Evolutionary conservation across 495 filamentous ascomycete species (phyloP), one percentile per base, ranked within the genome.

Genomic region (Aspergillus bertholletiae): DNA sequence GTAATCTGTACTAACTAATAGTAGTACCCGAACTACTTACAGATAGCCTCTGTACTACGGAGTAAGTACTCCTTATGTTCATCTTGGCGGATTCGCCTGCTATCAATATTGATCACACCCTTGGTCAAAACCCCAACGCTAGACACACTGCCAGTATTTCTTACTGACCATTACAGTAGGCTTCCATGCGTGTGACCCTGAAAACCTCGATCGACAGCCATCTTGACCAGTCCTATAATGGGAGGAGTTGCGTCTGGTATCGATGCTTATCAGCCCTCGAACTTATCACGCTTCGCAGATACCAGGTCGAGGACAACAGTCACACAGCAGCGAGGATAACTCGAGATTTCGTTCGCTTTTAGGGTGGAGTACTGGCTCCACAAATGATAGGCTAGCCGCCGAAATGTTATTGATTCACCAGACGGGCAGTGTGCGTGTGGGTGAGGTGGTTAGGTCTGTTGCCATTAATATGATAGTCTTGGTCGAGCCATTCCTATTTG

Each of bases 351-450:
- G 63, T 47, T 63, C 74, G 23, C 60, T 73, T 40, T 49, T 64
- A n/a, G 77, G 77, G 52, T 80, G 77, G 77, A 62, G 57, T 22
- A 54, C 67, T 28, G 56, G 57, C 40, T 55, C 54, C 17, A 45
- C 58, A 18, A 57, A 65, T 53, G 40, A 55, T 21, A 27, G 37
- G 20, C 57, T 56, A 35, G 55, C 59, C 22, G 51, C 64, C 54
- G 68, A 76, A 45, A 98, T 97, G 94, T 79, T 97, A 26, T 83
- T 98, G 68, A 74, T 95, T 48, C 86, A 96, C 71, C 93, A 97
- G 69, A 75, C 83, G 37, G 93, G 93, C 58, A 89, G 81, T 70
- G 88, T 97, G 59, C 94, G 90, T 60, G 88, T 97, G 54, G 95
- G 94, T 53, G 90, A 97, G 70, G 85, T 97, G 30, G 83, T 96